Base-by-base conservation (phyloP, 345 rosid species). In the Psidium guajava region DNA sequence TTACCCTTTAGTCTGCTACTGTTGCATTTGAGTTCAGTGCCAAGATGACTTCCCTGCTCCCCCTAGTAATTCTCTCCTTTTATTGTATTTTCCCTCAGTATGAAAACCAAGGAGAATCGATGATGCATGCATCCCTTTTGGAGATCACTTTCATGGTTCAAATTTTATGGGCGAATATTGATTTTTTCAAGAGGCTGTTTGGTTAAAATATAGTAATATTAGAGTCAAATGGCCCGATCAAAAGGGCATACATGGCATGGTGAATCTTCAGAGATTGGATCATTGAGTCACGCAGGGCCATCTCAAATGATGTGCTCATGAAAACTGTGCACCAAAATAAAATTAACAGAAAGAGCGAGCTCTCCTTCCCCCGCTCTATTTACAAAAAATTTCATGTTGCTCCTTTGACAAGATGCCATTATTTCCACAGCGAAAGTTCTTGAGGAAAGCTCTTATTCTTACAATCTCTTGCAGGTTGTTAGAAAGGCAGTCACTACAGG, bases 401-500 rank as follows among this genome's bases (percentile, higher is more conserved):
- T 69, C 80, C 47, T 36, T 69, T 36, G 80, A 36, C 80, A 7
- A 69, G 6, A 18, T 32, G 18, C 80, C 24, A 1, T 69, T 36
- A 4, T 32, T 32, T 36, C 8, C 47, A 69, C 2, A 0, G 25
- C 0, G 3, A 3, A 18, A 36, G 13, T 69, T 18, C 47, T 69
- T 32, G 47, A 32, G 80, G 77, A 18, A 69, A 69, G 7, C 77
- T 36, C 80, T 69, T 69, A 69, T 69, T 69, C 13, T 69, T 25
- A 36, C 12, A 4, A 16, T 20, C 47, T 89, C 85, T 91, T 75
- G 80, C 93, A 95, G 98, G 91, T 88, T 54, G 94, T 97, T 82
- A 92, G 98, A 88, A 97, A 95, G 92, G 98, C 98, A 14, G 95
- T 95, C 42, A 85, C 92, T 82, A 91, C 98, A 84, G 98, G 99